Conservation (phyloP, 2,329 filamentous ascomycete species). For the Xenoacremonium recifei region DNA sequence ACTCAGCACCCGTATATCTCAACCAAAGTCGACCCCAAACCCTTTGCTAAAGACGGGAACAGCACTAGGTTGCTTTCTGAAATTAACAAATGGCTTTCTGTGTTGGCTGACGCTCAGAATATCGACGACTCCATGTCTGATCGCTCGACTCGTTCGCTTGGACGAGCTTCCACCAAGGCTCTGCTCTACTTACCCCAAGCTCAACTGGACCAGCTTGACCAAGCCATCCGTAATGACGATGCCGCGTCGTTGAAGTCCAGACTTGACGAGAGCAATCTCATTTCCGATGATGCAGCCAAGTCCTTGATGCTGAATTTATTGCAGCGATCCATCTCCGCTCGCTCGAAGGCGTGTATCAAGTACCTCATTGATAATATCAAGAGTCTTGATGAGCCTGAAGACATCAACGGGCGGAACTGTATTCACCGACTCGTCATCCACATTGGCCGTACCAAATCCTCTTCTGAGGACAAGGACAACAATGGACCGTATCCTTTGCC, state of each 20-base stretch:
- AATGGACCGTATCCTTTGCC: constrained; percentile 51
- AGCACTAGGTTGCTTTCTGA: constrained; percentile 49
- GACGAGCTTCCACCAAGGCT: constrained; percentile 72
- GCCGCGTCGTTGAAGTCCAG: constrained; percentile 53
- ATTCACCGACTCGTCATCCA: constrained; percentile 90
- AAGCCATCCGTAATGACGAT: constrained; percentile 69
- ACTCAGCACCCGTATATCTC: constrained; percentile 85
- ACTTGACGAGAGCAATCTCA: constrained; percentile 56
- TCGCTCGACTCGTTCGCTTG: constrained; percentile 72
- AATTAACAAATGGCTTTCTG: constrained; percentile 91
- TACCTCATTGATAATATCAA: constrained; percentile 67
- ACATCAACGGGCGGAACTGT: constrained; percentile 92
- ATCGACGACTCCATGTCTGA: constrained; percentile 73
- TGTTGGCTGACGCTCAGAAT: constrained; percentile 74
- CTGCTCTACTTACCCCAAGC: constrained; percentile 69
- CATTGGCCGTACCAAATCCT: constrained; percentile 72
- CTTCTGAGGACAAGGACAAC: constrained; percentile 47
- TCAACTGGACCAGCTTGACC: constrained; percentile 69
- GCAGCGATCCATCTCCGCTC: constrained; percentile 71
- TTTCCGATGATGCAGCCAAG: constrained; percentile 45
- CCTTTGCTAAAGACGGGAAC: constrained; percentile 75
- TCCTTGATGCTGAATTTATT: constrained; percentile 75
- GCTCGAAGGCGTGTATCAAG: constrained; percentile 68
- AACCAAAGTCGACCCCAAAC: constrained; percentile 83
- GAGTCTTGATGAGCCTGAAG: constrained; percentile 79